Base-by-base conservation (phyloP, 2,329 filamentous ascomycete genomes). In the Waltergamsia citrina region DNA sequence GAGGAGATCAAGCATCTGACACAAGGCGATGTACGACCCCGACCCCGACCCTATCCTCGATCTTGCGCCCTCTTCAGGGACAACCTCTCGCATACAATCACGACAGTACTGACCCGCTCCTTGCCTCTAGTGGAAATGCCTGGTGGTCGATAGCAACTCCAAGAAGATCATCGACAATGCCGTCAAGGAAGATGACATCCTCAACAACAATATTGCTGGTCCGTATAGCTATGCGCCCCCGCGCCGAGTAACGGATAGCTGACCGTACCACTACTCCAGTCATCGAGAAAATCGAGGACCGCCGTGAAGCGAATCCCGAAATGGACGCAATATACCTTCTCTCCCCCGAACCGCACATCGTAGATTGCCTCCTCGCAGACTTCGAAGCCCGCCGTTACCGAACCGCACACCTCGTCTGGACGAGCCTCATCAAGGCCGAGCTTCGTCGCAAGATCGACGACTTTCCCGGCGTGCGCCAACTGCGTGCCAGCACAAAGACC, bases 161-260 rank as follows among this genome's bases (percentile, higher is more conserved):
- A 80, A 81, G 56, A 88, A 82, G 58, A 74, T 98, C 48, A 72
- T 98, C 48, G 81, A 94, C 61, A 94, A 90, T 67, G 83, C 85
- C 30, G 76, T 90, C 54, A 90, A 86, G 51, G 84, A 95, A 66
- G 90, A 98, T 74, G 86, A 95, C 51, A 93, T 98, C 45, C 81
- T 98, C 62, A 93, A 94, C 56, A 78, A 87, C 61, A 94, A 94
- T 56, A 85, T 98, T 59, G 90, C 88, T 46, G 94, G 88, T 94
- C 71, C 54, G 80, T 33, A 17, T 26, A 7, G 9, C 30, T 12
- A 8, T 20, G 10, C 16, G 5, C 10, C 12, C 11, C 11, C 18
- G 9, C 12, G 2, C 3, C 3, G 15, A 5, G 14, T 10, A 18
- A 15, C 8, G 6, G n/a, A 24, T n/a, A 24, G n/a, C 22, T n/a